Conservation (phyloP, 148 eudicot genomes). For the Camellia japonica region DNA sequence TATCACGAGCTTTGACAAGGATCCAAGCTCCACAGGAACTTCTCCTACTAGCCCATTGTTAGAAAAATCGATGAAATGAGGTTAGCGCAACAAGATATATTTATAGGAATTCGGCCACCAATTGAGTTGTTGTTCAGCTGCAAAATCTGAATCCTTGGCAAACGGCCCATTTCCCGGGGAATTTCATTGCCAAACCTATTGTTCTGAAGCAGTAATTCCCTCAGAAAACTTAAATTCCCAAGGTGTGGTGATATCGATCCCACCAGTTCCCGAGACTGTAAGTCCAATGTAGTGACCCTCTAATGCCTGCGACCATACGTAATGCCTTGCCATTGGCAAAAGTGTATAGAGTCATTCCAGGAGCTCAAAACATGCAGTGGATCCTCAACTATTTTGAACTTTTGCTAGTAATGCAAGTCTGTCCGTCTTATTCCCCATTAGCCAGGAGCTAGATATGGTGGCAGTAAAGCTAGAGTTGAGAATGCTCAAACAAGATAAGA, state of each 20-base stretch:
- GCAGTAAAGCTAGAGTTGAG: too few species aligned
- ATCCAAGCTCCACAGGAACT: neutral
- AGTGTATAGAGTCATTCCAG: too few species aligned
- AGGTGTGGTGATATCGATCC: neutral
- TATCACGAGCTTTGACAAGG: slow-evolving; percentile 11
- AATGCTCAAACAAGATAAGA: too few species aligned
- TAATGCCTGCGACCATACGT: neutral
- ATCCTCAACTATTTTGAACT: too few species aligned
- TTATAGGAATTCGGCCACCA: neutral
- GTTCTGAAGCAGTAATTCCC: neutral
- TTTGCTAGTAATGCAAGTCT: too few species aligned
- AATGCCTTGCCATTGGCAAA: neutral
- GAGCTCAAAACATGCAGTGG: too few species aligned
- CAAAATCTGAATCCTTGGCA: neutral
- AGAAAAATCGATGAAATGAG: too few species aligned
- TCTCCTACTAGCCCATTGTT: too few species aligned
- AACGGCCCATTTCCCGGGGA: neutral
- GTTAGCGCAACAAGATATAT: slow-evolving; percentile 6
- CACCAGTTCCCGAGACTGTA: neutral
- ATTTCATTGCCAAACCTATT: neutral
- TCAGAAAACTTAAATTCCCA: neutral
- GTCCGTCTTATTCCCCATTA: too few species aligned
- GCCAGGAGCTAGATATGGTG: too few species aligned
- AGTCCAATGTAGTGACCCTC: neutral
- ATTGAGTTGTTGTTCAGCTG: neutral